A percentile compares a stretch with the other conserved stretches of the same genome.
Conservation (phyloP, 179 eudicot genomes). For the Beta macrorhiza region DNA sequence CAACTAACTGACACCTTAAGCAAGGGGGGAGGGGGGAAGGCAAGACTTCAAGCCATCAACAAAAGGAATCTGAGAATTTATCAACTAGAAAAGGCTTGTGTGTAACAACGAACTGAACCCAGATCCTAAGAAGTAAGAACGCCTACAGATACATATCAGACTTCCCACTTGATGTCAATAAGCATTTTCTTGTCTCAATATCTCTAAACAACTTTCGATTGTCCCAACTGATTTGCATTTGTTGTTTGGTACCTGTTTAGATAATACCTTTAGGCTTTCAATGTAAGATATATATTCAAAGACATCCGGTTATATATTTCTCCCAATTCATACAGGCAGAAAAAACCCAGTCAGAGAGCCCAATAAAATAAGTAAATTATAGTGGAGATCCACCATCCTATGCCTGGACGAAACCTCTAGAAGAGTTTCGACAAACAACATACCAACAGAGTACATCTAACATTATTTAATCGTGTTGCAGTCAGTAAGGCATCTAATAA, state of each 20-base stretch:
- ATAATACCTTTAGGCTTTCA: background rate
- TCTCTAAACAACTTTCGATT: background rate
- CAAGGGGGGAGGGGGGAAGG: too few species aligned
- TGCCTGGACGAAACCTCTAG: background rate
- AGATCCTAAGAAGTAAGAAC: too few species aligned
- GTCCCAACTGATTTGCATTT: background rate
- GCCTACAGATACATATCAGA: too few species aligned
- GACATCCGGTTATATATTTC: background rate
- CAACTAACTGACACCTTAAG: too few species aligned
- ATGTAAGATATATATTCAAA: background rate
- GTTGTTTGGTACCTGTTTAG: background rate
- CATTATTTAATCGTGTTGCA: background rate
- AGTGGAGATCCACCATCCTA: background rate
- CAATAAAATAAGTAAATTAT: background rate
- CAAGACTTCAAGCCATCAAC: too few species aligned
- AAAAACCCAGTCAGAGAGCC: background rate
- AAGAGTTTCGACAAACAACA: background rate
- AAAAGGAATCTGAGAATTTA: too few species aligned
- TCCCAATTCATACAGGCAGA: background rate
- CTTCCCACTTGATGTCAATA: too few species aligned
- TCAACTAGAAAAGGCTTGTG: too few species aligned
- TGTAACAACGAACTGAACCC: too few species aligned
- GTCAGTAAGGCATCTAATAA: background rate
- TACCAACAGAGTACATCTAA: background rate
- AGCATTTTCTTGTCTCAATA: too few species aligned